A percentile compares a stretch with the other conserved stretches of the same genome.
Conservation (phyloP, 2,329 filamentous ascomycete species). For the Graphium sp. region DNA sequence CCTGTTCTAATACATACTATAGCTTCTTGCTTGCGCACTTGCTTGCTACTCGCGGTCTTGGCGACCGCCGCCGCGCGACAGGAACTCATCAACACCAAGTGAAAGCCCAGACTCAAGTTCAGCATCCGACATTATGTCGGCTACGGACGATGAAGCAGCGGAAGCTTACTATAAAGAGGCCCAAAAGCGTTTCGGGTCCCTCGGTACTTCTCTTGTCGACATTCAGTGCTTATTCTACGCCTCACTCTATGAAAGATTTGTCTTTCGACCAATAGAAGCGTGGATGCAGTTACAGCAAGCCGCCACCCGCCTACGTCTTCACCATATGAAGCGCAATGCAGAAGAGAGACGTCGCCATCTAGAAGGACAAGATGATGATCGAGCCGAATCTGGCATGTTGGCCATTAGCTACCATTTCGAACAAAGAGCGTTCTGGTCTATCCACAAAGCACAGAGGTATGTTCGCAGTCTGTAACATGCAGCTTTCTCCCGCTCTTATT, state of each 20-base stretch:
- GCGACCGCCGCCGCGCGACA: not conserved
- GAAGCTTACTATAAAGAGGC: constrained; percentile 10
- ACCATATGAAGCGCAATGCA: constrained; percentile 2
- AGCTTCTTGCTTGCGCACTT: constrained; percentile 4
- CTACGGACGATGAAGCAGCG: constrained; percentile 4
- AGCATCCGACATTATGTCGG: constrained; percentile 1
- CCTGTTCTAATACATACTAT: not conserved
- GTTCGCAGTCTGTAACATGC: not conserved
- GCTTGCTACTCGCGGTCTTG: constrained; percentile 3
- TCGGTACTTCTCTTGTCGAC: constrained; percentile 9
- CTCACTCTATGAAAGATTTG: constrained; percentile 9
- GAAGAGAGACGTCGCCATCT: not conserved
- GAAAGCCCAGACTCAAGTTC: not conserved
- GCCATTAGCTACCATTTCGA: constrained; percentile 6
- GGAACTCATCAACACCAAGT: not conserved
- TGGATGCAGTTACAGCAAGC: constrained; percentile 10
- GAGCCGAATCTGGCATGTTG: constrained; percentile 1
- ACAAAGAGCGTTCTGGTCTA: constrained; percentile 10
- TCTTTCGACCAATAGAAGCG: constrained; percentile 8
- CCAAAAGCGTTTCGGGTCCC: constrained; percentile 8
- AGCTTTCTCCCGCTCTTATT: not conserved
- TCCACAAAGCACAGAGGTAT: constrained; percentile 9
- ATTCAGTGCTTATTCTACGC: constrained; percentile 11
- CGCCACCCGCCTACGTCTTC: constrained; percentile 3
- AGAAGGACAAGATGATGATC: constrained; percentile 1